Conservation (phyloP, 2,329 filamentous ascomycete species). For the Aspergillus fumigatiaffinis region DNA sequence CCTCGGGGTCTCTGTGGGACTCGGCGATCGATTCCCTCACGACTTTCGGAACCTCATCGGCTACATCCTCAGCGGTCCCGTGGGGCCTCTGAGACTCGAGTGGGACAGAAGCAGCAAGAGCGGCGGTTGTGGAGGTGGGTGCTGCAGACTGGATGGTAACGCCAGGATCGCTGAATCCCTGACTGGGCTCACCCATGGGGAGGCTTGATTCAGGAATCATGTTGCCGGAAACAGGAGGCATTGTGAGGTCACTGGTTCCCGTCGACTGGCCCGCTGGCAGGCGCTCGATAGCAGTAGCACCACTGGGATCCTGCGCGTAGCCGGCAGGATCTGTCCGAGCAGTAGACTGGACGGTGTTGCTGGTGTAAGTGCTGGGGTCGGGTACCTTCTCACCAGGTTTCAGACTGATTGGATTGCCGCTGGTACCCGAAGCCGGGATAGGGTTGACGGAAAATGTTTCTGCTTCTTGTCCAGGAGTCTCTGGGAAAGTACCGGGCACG, state of each 20-base stretch:
- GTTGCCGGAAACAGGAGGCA: constrained; percentile 57
- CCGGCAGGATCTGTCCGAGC: constrained; percentile 71
- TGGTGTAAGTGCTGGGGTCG: constrained; percentile 58
- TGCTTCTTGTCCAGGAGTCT: constrained; percentile 59
- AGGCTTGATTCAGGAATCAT: constrained; percentile 81
- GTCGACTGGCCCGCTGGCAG: constrained; percentile 13
- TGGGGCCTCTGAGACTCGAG: constrained; percentile 34
- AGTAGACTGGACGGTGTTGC: constrained; percentile 66
- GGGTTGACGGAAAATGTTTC: constrained; percentile 50
- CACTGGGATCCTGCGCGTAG: constrained; percentile 70
- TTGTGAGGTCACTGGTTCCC: constrained; percentile 41
- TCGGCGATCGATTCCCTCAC: constrained; percentile 45
- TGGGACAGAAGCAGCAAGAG: constrained; percentile 42
- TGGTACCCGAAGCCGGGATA: constrained; percentile 54
- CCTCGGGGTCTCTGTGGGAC: constrained; percentile 64
- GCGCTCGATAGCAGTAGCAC: constrained; percentile 40
- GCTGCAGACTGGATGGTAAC: constrained; percentile 50
- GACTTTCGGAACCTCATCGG: constrained; percentile 37
- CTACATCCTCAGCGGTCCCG: constrained; percentile 17
- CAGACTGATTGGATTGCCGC: constrained; percentile 75
- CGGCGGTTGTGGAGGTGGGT: constrained; percentile 45
- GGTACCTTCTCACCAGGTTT: constrained; percentile 79
- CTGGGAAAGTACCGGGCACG: constrained; percentile 66
- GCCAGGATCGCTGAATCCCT: constrained; percentile 49
- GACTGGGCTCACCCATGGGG: constrained; percentile 54